Evolutionary conservation across 2,329 filamentous ascomycete genomes (phyloP).

Genomic region (Paecilomyces fulvus): DNA sequence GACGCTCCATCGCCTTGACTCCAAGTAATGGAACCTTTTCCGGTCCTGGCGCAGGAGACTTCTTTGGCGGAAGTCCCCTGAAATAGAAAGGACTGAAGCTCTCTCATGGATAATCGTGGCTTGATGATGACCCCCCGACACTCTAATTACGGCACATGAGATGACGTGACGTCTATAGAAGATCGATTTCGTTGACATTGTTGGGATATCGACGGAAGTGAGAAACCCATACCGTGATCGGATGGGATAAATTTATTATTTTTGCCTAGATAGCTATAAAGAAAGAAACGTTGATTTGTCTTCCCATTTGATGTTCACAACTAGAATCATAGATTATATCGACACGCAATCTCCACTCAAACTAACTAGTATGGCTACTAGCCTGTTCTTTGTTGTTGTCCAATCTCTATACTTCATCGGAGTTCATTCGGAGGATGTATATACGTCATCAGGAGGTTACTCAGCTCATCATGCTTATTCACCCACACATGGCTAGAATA

Average conservation of each 20-base stretch:
- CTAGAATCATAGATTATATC: background rate
- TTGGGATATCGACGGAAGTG: background rate
- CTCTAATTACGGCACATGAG: background rate
- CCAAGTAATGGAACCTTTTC: conserved; percentile 35
- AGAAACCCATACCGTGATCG: background rate
- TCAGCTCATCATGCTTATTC: background rate
- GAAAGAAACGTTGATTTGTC: background rate
- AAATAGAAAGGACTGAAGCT: conserved; percentile 13
- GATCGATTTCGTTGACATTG: background rate
- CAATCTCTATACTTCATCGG: background rate
- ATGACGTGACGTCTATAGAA: background rate
- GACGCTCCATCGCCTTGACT: conserved; percentile 34
- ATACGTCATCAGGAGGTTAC: background rate
- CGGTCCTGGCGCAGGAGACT: conserved; percentile 26
- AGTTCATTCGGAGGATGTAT: background rate
- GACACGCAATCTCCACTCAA: too few relatives aligned
- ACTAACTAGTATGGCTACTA: too few relatives aligned
- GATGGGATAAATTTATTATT: background rate
- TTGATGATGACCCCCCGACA: background rate
- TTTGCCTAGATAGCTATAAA: background rate
- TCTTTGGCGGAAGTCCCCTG: conserved; percentile 32
- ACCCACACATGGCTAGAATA: background rate
- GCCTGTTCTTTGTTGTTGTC: background rate
- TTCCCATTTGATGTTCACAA: background rate
- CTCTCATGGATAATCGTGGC: background rate